Percentiles rank a stretch among this genome's conserved stretches.
phyloP scores from a whole-genome alignment of 805 yeast genomes.

The Kluyveromyces siamensis region DNA sequence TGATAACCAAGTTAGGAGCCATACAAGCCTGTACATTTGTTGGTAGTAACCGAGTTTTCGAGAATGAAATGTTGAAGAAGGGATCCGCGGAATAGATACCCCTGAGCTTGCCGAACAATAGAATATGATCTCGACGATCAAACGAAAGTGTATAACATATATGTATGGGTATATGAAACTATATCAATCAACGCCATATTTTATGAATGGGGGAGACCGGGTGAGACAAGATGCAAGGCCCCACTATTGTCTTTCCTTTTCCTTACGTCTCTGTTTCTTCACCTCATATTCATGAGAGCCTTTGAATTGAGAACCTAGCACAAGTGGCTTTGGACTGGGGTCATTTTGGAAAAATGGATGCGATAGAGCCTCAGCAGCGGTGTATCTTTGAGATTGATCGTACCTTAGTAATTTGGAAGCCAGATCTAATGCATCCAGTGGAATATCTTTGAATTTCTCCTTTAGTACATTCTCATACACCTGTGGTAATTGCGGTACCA shows the following conservation, averaged over 20 bases:
- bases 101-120: too few relatives aligned
- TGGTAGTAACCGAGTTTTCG: constrained; percentile 22
- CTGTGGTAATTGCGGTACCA: constrained; percentile 44
- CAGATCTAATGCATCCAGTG: constrained; percentile 47
- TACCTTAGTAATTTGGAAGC: constrained; percentile 54
- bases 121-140: too few relatives aligned
- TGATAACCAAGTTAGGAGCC: constrained; percentile 26
- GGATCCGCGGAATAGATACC: constrained; percentile 2
- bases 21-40: constrained; percentile 26
- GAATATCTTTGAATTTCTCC: constrained; percentile 35
- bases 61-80: constrained; percentile 18
- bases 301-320: constrained; percentile 37
- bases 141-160: neutral
- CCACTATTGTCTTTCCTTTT: constrained; percentile 13
- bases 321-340: constrained; percentile 55
- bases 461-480: constrained; percentile 30
- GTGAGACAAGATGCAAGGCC: neutral
- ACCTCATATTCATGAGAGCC: constrained; percentile 96
- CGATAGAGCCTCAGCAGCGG: constrained; percentile 59
- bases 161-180: neutral
- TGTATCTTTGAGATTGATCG: constrained; percentile 60
- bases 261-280: constrained; percentile 34
- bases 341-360: constrained; percentile 65
- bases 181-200: neutral
- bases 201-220: neutral